Percentiles rank a stretch among this genome's conserved stretches.
Conservation (phyloP, 1,284 basidiomycete species). For the Cerrena zonata region DNA sequence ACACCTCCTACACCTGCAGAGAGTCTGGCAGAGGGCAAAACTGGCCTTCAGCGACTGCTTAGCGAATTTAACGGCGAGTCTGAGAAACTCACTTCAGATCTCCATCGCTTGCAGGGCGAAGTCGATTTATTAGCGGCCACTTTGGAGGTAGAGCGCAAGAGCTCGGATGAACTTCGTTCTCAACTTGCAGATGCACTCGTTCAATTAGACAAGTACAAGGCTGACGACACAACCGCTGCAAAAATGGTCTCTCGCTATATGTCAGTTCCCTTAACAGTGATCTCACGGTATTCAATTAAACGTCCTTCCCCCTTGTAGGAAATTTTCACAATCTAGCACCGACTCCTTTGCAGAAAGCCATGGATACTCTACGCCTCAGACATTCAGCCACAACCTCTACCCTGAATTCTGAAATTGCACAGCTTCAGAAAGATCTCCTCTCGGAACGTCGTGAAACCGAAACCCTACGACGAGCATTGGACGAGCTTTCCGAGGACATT, state of each 20-base stretch:
- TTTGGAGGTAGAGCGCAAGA: conserved; percentile 43
- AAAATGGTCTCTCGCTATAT: conserved; percentile 87
- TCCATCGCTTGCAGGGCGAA: conserved; percentile 41
- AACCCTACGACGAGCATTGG: conserved; percentile 56
- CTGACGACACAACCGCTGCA: conserved; percentile 75
- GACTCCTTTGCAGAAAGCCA: conserved; percentile 62
- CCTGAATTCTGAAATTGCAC: conserved; percentile 39
- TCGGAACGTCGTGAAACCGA: conserved; percentile 40
- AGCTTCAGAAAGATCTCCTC: conserved; percentile 41
- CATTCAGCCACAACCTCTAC: conserved; percentile 61
- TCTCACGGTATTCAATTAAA: not conserved
- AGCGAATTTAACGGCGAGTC: conserved; percentile 46
- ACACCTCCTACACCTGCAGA: conserved; percentile 32
- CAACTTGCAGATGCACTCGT: conserved; percentile 43
- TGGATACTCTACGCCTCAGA: conserved; percentile 55
- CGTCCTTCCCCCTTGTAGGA: conserved; percentile 41
- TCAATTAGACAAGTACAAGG: conserved; percentile 54
- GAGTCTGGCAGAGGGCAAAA: conserved; percentile 43
- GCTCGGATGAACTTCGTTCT: conserved; percentile 36
- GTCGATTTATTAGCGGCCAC: conserved; percentile 38
- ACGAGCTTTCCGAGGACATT: conserved; percentile 70
- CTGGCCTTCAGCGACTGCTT: conserved; percentile 44
- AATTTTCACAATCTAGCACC: conserved; percentile 78
- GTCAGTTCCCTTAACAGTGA: conserved; percentile 33
- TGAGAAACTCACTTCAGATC: conserved; percentile 41